Base-by-base conservation (phyloP, 1,284 basidiomycete species). In the Uromyces viciae-fabae region DNA sequence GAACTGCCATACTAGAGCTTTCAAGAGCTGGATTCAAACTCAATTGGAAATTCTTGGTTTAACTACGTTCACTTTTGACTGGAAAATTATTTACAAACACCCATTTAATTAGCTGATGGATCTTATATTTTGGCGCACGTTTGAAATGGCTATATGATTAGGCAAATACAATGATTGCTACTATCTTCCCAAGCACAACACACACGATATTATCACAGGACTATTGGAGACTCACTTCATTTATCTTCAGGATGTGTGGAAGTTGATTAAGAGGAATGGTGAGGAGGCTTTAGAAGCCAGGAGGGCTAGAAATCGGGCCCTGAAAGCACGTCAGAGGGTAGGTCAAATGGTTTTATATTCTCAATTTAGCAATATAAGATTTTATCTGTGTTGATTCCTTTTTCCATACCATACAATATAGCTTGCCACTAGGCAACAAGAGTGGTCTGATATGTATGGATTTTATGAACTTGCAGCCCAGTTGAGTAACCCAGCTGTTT, bases 61-160 rank as follows among this genome's bases (percentile, higher is more conserved):
- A 19, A 72, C 69, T n/a, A 28, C 33, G 3, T 72, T 72, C 49
- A 72, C 25, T 22, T 72, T 72, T 56, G 28, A 72, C 69, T 72
- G 43, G 69, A 46, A 46, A 56, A 72, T 42, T 31, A 36, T 33
- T 22, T 72, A 33, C 46, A 72, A 72, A 40, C 46, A 72, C 36
- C 69, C 69, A 2, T 72, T 54, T 36, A 72, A 72, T 22, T 31
- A 72, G 33, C 43, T 72, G 4, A 72, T 72, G 69, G 69, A 72
- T 38, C 7, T 54, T 5, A 1, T 72, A 2, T 72, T 72, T 54
- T 72, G 54, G 49, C 69, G n/a, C 33, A 72, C 49, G 1, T 31
- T 72, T 15, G n/a, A 56, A 25, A 72, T 72, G 43, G 69, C 46
- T 54, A 43, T 72, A n/a, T 28, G 33, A 15, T 49, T 19, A 31